Percentiles rank a stretch among this genome's conserved stretches.
phyloP scores from a whole-genome alignment of 2,329 filamentous ascomycete species.

The Aspergillus neoniger region DNA sequence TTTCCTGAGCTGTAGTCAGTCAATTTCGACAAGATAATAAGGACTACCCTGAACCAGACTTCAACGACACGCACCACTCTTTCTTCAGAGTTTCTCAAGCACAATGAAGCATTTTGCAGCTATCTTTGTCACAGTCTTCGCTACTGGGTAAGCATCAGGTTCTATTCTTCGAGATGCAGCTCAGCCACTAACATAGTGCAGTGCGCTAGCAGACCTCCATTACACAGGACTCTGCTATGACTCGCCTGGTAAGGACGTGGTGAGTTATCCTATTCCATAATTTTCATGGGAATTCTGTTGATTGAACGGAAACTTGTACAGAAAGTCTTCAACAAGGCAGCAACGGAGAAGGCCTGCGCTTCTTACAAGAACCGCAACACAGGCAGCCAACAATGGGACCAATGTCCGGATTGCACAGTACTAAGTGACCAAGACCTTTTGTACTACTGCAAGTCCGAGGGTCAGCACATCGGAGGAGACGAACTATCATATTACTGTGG shows the following conservation, averaged over 20 bases:
- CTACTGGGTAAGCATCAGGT: conserved; percentile 4
- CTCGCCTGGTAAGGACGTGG: conserved; percentile 14
- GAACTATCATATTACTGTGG: conserved; percentile 26
- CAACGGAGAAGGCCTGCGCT: conserved; percentile 22
- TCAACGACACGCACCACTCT: background rate
- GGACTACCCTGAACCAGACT: background rate
- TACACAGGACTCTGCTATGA: conserved; percentile 18
- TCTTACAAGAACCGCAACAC: conserved; percentile 26
- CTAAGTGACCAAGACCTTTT: conserved; percentile 16
- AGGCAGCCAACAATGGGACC: conserved; percentile 24
- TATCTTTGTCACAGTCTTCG: conserved; percentile 11
- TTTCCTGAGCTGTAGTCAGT: background rate
- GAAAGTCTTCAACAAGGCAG: conserved; percentile 19
- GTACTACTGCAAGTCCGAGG: conserved; percentile 25
- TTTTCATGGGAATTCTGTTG: background rate
- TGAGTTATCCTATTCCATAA: background rate
- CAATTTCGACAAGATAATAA: background rate
- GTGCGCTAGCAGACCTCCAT: conserved; percentile 20
- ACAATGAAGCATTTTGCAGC: conserved; percentile 4
- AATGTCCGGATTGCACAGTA: conserved; percentile 24
- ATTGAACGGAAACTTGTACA: conserved; percentile 3
- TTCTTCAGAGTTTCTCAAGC: background rate
- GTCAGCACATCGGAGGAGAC: conserved; percentile 24
- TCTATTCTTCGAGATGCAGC: background rate
- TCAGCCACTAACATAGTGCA: conserved; percentile 4